phyloP scores from a whole-genome alignment of 2,329 filamentous ascomycete genomes.

The Alternaria alternata region DNA sequence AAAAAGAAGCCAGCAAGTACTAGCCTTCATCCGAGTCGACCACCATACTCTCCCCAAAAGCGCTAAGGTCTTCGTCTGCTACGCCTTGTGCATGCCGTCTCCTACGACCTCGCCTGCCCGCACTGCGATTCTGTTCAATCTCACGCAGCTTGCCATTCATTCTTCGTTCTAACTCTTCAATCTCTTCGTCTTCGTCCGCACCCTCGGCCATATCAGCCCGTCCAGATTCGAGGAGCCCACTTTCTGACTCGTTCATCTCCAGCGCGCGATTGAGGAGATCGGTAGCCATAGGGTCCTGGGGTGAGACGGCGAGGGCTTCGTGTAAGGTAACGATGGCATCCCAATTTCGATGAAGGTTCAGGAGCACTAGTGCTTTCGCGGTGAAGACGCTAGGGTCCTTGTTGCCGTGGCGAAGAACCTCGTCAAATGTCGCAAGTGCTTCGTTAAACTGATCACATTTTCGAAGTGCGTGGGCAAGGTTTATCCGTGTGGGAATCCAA shows the following conservation, averaged over 20 bases:
- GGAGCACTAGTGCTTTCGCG: slow-evolving; percentile 82
- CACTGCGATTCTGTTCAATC: slow-evolving; percentile 59
- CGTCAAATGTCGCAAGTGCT: slow-evolving; percentile 82
- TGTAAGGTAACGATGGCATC: slow-evolving; percentile 85
- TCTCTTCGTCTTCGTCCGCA: slow-evolving; percentile 39
- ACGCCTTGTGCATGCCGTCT: slow-evolving; percentile 56
- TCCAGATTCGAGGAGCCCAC: slow-evolving; percentile 8
- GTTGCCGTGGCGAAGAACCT: slow-evolving; percentile 82
- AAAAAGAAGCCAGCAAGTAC: background rate
- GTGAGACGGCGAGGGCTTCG: slow-evolving; percentile 79
- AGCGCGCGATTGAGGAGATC: slow-evolving; percentile 76
- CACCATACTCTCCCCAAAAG: slow-evolving; percentile 60
- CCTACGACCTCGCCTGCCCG: slow-evolving; percentile 61
- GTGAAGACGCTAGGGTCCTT: slow-evolving; percentile 81
- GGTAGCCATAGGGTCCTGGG: slow-evolving; percentile 82
- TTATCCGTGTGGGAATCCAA: slow-evolving; percentile 84
- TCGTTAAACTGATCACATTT: slow-evolving; percentile 73
- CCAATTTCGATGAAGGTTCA: slow-evolving; percentile 77
- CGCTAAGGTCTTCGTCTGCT: slow-evolving; percentile 51
- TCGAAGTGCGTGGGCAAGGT: slow-evolving; percentile 87
- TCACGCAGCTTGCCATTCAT: slow-evolving; percentile 61
- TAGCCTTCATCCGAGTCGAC: slow-evolving; percentile 62
- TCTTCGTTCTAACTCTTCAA: slow-evolving; percentile 63
- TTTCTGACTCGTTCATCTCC: slow-evolving; percentile 53
- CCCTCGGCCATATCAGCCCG: slow-evolving; percentile 7